These are phyloP conservation scores for Eremothecium cymbalariae DNA, from an alignment of 1,139 yeast species.

Conservation along the genomic window DNA sequence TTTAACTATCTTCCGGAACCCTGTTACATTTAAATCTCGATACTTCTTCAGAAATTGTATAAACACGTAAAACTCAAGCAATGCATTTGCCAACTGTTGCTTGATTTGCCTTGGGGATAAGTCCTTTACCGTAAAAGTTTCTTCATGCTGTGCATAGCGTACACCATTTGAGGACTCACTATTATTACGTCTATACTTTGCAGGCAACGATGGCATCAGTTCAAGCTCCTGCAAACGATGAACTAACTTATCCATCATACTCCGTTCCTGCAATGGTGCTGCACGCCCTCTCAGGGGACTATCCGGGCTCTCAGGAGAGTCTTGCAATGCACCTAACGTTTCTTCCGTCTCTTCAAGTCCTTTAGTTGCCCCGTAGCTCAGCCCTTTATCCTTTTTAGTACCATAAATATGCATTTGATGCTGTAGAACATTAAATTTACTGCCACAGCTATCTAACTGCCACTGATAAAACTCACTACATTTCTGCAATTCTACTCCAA, in stretches of 20 bases:
- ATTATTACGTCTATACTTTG: conserved; percentile 1
- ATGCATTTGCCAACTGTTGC: conserved; percentile 66
- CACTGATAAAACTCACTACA: conserved; percentile 31
- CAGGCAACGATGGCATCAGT: conserved; percentile 29
- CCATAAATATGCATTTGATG: conserved; percentile 20
- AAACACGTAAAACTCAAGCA: conserved; percentile 71
- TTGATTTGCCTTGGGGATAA: conserved; percentile 63
- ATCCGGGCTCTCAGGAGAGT: no score
- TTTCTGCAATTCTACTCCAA: conserved; percentile 25
- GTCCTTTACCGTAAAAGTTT: conserved; percentile 22
- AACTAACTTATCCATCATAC: conserved; percentile 10
- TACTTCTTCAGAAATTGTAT: conserved; percentile 72
- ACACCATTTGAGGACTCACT: background rate
- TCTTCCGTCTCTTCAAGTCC: no score
- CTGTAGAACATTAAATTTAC: conserved; percentile 18
- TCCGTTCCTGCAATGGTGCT: no score
- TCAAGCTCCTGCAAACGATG: conserved; percentile 21
- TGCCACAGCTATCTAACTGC: conserved; percentile 24
- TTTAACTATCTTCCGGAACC: conserved; percentile 78
- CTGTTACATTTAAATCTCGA: conserved; percentile 72
- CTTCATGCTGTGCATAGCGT: conserved; percentile 12
- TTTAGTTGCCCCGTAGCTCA: conserved; percentile 6
- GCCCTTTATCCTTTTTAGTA: conserved; percentile 6
- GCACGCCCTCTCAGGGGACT: no score
- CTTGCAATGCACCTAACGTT: no score